phyloP scores from a whole-genome alignment of 768 basidiomycete species.

The Mycena amicta region DNA sequence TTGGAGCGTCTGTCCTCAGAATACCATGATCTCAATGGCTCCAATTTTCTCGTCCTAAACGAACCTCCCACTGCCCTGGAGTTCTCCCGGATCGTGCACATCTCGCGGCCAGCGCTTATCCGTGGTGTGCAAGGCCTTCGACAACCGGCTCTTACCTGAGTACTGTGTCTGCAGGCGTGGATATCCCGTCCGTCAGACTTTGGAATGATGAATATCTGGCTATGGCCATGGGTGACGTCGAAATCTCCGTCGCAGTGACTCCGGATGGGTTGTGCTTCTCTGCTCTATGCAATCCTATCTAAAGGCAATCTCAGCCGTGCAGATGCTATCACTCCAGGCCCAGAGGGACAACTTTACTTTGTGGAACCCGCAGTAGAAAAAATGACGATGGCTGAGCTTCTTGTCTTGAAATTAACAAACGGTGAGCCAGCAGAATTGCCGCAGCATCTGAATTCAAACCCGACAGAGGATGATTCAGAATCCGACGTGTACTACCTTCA shows the following conservation, averaged over 20 bases:
- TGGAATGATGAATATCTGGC: conserved; percentile 74
- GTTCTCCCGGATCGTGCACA: conserved; percentile 66
- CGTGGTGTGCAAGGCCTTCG: conserved; percentile 52
- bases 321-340: conserved; percentile 64
- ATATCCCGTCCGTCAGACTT: conserved; percentile 46
- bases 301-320: conserved; percentile 54
- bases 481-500: conserved; percentile 72
- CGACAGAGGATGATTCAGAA: conserved; percentile 4
- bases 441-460: not conserved
- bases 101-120: conserved; percentile 75
- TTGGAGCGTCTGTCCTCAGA: conserved; percentile 42
- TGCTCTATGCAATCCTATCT: conserved; percentile 1
- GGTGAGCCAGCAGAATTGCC: conserved; percentile 26
- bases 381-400: conserved; percentile 65
- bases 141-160: not conserved
- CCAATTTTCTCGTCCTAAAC: conserved; percentile 49
- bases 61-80: conserved; percentile 65
- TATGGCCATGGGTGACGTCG: conserved; percentile 51
- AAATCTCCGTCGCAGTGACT: conserved; percentile 77
- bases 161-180: conserved; percentile 41
- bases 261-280: conserved; percentile 69
- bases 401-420: conserved; percentile 40
- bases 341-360: conserved; percentile 66
- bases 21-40: conserved; percentile 60
- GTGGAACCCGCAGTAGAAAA: conserved; percentile 70